Evolutionary conservation across 2,329 filamentous ascomycete species (phyloP), one percentile per base, ranked within the genome.

Genomic region (Diaporthe longicolla): DNA sequence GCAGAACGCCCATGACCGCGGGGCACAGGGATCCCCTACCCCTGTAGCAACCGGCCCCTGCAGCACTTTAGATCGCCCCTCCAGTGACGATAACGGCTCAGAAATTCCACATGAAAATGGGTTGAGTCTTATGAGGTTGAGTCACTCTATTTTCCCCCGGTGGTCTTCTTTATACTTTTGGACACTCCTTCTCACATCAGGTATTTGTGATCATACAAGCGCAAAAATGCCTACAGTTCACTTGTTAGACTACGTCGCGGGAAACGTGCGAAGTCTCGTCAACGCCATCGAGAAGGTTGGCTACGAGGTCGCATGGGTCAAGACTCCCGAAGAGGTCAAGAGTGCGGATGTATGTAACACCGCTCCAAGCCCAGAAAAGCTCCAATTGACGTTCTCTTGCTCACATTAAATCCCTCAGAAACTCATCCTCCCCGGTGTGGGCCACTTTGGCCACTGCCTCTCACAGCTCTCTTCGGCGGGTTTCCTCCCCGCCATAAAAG

Each of bases 231-330:
- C 93, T 77, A 94, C 89, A 65, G 93, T 96, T 77, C 90, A 96
- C 84, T 85, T 97, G 72, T 84, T 93, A 79, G 88, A 98, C 86
- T 98, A 98, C 83, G 96, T 98, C 78, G 96, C 97, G 76, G 97
- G 97, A 81, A 99, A 99, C 84, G 92, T 99, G 79, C 93, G 96
- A 77, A 98, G 95, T 77, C 90, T 99, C 79, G 96, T 95, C 82
- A 99, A 99, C 87, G 97, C 96, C 79, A 97, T 99, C 80, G 96
- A 99, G 84, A 97, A 97, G 84, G 90, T 96, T 74, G 97, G 97
- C 76, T 98, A 96, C 83, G 90, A 94, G 58, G 94, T 99, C 61
- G 94, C 97, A 86, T 98, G 96, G 97, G 89, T 99, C 78, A 93
- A 89, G 79, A 91, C 91, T 45, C 97, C 97, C 6, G 91, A 93